Base-by-base conservation (phyloP, 495 filamentous ascomycete genomes). In the Aspergillus heteromorphus region DNA sequence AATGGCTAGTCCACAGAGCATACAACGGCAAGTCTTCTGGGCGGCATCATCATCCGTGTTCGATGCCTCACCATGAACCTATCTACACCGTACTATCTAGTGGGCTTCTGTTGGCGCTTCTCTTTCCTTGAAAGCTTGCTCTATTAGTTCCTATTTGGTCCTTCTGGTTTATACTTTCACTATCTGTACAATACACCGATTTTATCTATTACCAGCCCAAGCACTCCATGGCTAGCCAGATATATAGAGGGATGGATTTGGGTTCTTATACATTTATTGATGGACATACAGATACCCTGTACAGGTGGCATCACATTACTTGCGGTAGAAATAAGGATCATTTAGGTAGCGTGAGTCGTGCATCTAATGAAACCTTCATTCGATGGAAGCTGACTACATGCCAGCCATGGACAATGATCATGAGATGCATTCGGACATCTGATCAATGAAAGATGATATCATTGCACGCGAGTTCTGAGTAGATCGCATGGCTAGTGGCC, bases 391-490 rank as follows among this genome's bases (percentile, higher is more conserved):
- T 9, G 13, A 14, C n/a, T 25, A 13, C 9, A n/a, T 45, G 42
- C 42, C n/a, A 47, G 4, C 14, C 14, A 29, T 14, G 18, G 6
- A 5, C 13, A 10, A 13, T 47, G 23, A 20, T 21, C 21, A 16
- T n/a, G 23, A 47, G 23, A 20, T 29, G 27, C 43, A 29, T 47
- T 16, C n/a, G 25, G 11, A 27, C 21, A 29, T 16, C 43, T n/a
- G 43, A 29, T 29, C 43, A 23, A 53, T 6, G 27, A 30, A 21
- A 11, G 20, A 53, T 45, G 25, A 53, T 52, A 53, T 45, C 51
- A 45, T 34, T 5, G 17, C 36, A 27, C 27, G n/a, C 30, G 27
- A 7, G 16, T 34, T 43, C 40, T 45, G 14, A 40, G 19, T 21
- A 21, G 1, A 29, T 10, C 23, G 3, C 13, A 29, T 27, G 43